Base-by-base conservation (phyloP, 179 eudicot genomes). In the Patellifolia procumbens region DNA sequence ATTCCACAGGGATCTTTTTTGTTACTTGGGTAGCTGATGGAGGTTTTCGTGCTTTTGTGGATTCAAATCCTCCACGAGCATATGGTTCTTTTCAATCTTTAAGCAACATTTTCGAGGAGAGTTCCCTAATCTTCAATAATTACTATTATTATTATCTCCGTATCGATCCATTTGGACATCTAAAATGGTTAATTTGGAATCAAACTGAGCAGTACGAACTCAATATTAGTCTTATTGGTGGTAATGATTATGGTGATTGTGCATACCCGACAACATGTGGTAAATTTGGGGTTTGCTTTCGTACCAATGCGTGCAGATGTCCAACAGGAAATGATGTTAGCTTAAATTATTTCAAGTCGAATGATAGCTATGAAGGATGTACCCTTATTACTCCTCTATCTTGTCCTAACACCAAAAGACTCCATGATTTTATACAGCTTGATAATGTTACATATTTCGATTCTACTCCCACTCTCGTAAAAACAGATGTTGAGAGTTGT, bases 401-500 rank as follows among this genome's bases (percentile, higher is more conserved):
- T 1, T 76, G 74, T 61, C 32, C 15, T 3, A 6, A 56, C 39
- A 31, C n/a, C 7, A 4, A 68, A 20, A 76, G 58, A 12, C 16
- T 6, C 68, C 79, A 58, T 10, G 28, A 19, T 43, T 68, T 68
- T 48, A 0, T 58, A 13, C 34, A 48, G 59, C 34, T 76, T n/a
- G 68, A n/a, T 8, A 58, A 68, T 28, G 12, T 19, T 0, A 56
- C 58, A 67, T 68, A 76, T 9, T 43, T 55, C 34, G 28, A 34
- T 17, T 31, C 24, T 56, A 26, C 49, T 42, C 24, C 48, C 45
- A 56, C 24, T 7, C 11, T 28, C 29, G 4, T 8, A 11, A 11
- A 24, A 26, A 39, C 15, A 39, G 68, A 76, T 55, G 43, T 28
- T 19, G 74, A 76, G 12, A 56, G 68, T 12, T 76, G 79, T 64